phyloP scores from a whole-genome alignment of 1,284 basidiomycete genomes.

The Leccinum fuscescens region DNA sequence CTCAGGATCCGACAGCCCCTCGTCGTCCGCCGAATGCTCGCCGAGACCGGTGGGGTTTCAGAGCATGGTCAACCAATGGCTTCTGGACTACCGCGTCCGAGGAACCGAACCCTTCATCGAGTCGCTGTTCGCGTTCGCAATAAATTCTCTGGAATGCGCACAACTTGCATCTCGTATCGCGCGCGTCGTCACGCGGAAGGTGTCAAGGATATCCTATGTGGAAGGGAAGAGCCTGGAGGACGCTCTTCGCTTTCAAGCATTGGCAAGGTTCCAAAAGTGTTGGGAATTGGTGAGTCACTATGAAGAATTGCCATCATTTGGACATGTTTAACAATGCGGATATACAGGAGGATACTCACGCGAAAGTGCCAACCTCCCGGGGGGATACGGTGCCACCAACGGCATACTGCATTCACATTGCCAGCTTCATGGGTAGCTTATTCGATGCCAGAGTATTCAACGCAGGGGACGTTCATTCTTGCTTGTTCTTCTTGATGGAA shows the following conservation, averaged over 20 bases:
- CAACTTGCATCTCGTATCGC: conserved; percentile 23
- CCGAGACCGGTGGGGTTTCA: conserved; percentile 14
- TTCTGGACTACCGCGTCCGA: conserved; percentile 19
- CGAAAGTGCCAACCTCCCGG: neutral
- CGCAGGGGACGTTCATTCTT: conserved; percentile 29
- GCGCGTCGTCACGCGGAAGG: conserved; percentile 11
- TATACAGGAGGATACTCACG: conserved; percentile 19
- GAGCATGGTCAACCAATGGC: conserved; percentile 17
- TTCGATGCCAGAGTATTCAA: conserved; percentile 24
- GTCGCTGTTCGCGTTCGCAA: conserved; percentile 22
- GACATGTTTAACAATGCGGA: neutral
- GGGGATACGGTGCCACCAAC: conserved; percentile 3
- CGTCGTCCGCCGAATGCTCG: conserved; percentile 8
- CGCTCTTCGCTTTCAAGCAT: conserved; percentile 15
- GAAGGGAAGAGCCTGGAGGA: conserved; percentile 19
- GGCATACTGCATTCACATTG: conserved; percentile 28
- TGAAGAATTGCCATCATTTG: neutral
- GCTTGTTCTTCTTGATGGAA: conserved; percentile 25
- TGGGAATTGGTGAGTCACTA: conserved; percentile 28
- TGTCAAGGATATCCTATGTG: conserved; percentile 13
- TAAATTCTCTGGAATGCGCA: conserved; percentile 9
- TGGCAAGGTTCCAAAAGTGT: conserved; percentile 21
- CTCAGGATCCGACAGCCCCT: conserved; percentile 14
- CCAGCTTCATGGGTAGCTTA: conserved; percentile 34
- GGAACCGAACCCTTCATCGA: conserved; percentile 22